Evolutionary conservation across 2,329 filamentous ascomycete species (phyloP), one percentile per base, ranked within the genome.

Genomic region (Fusarium albosuccineum): DNA sequence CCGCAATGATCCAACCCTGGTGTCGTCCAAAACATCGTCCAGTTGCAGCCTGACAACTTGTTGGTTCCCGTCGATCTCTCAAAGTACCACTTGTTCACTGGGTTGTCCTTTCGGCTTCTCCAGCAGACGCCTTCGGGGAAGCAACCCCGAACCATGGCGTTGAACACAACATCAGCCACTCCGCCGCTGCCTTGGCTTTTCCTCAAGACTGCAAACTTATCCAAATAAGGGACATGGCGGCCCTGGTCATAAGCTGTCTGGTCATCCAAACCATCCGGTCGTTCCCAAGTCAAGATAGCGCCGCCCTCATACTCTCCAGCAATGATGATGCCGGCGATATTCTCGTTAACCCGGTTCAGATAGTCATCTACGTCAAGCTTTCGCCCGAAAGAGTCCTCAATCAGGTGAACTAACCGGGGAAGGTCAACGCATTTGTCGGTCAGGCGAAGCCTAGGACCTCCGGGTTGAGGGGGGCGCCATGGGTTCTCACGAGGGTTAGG

Each of bases 21-120:
- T 1, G 92, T 96, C 2, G 96, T 99, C 94, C 96, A 99, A 75
- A 99, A 99, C 94, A 98, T 97, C 4, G 94, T 93, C 96, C 96
- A 99, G 70, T 94, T 91, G 45, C 87, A 92, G n/a, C 87, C 89
- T 1, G 86, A 84, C 37, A 99, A 81, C 80, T 97, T 96, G 85
- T 90, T 92, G 3, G 90, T 94, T 0, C 96, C 96, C 48, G 87
- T 82, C 3, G 92, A 93, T 48, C 96, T 86, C 80, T 99, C 96
- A 80, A 98, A 97, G 78, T 99, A 99, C 96, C 96, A 99, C 77
- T 97, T 97, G 76, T 99, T 99, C 5, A 99, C 96, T 0, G 94
- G 95, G 75, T 99, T 98, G 75, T 94, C 89, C 74, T 91, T 91
- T 52, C 96, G 85, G 76, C 92, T 97, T 58, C 94, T 86, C 96